Evolutionary conservation across 2,329 filamentous ascomycete species (phyloP).

Genomic region (Cercospora sp.): DNA sequence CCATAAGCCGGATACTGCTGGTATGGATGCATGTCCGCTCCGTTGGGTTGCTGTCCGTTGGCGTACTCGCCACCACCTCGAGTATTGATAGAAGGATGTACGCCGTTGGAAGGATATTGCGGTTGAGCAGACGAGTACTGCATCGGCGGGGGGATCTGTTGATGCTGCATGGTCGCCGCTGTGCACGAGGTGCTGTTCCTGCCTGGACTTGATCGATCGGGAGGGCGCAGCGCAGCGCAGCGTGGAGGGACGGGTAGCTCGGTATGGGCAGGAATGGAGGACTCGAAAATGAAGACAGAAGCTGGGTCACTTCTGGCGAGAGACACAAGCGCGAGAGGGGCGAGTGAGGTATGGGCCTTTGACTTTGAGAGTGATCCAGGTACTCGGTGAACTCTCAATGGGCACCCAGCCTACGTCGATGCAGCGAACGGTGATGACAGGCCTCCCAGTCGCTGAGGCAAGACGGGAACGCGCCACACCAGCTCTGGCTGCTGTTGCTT

Average conservation of each 20-base stretch:
- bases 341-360: slow-evolving; percentile 19
- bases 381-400: slow-evolving; percentile 15
- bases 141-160: slow-evolving; percentile 18
- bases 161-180: slow-evolving; percentile 12
- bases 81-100: slow-evolving; percentile 19
- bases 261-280: background rate
- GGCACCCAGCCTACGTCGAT: slow-evolving; percentile 1
- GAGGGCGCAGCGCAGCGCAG: slow-evolving; percentile 6
- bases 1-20: slow-evolving; percentile 26
- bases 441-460: background rate
- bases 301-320: slow-evolving; percentile 4
- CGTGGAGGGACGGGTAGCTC: background rate
- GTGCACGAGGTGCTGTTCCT: slow-evolving; percentile 9
- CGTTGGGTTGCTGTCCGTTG: slow-evolving; percentile 27
- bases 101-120: slow-evolving; percentile 26
- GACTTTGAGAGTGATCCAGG: slow-evolving; percentile 25
- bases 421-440: slow-evolving; percentile 7
- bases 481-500: background rate
- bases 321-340: slow-evolving; percentile 16
- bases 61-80: slow-evolving; percentile 23
- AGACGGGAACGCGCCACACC: background rate
- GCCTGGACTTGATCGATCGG: background rate
- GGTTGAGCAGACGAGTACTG: slow-evolving; percentile 17
- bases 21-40: slow-evolving; percentile 30
- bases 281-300: background rate